Evolutionary conservation across 495 filamentous ascomycete species (phyloP).

Genomic region (Lentithecium fluviatile): DNA sequence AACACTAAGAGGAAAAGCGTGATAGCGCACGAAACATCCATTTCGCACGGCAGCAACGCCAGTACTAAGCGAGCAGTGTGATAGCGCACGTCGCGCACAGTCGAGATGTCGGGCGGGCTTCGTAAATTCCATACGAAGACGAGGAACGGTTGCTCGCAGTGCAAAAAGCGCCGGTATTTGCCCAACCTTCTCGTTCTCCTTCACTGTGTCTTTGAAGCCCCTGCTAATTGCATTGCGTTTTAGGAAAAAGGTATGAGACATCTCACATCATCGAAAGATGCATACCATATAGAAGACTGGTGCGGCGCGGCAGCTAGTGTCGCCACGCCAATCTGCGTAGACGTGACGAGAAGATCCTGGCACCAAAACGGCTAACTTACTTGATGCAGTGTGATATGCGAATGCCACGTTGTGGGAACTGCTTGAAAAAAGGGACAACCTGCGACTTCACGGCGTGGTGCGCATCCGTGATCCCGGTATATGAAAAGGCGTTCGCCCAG

Average conservation of each 20-base stretch:
- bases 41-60: background rate
- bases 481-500: background rate
- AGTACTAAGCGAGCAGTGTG: background rate
- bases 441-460: slow-evolving; percentile 13
- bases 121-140: slow-evolving; percentile 3
- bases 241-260: slow-evolving; percentile 8
- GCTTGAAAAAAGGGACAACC: background rate
- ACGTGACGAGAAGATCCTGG: background rate
- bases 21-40: background rate
- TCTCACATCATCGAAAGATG: background rate
- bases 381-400: slow-evolving; percentile 1
- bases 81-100: background rate
- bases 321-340: background rate
- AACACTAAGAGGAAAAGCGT: no score
- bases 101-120: slow-evolving; percentile 2
- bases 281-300: background rate
- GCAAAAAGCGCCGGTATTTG: background rate
- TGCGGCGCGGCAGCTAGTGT: background rate
- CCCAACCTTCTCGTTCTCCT: no score
- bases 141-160: slow-evolving; percentile 13
- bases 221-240: no score
- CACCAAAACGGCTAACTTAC: background rate
- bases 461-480: background rate
- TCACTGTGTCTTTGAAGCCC: no score
- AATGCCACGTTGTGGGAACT: slow-evolving; percentile 7